These are phyloP conservation scores for Boletus pseudo-olivaceus DNA, from an alignment of 768 basidiomycete species.

Conservation along the genomic window DNA sequence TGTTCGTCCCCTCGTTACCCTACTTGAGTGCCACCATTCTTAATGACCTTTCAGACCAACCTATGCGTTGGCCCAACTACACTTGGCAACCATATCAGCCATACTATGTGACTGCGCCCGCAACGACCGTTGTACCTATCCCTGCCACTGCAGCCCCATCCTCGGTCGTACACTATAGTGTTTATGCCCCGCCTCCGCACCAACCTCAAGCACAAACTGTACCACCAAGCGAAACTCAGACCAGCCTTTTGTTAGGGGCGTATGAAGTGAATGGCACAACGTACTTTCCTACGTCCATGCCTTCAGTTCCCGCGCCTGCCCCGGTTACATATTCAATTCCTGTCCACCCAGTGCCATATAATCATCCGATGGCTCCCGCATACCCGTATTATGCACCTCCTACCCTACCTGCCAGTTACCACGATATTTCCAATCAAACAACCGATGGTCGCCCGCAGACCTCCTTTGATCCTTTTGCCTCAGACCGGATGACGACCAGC, in stretches of 20 bases:
- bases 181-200: neutral
- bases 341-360: constrained; percentile 4
- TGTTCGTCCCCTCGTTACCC: constrained; percentile 27
- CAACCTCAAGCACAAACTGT: neutral
- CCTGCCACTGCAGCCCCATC: neutral
- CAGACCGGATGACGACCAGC: constrained; percentile 8
- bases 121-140: constrained; percentile 6
- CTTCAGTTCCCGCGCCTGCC: neutral
- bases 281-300: constrained; percentile 19
- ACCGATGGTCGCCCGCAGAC: neutral
- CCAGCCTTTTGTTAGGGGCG: constrained; percentile 12
- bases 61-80: constrained; percentile 14
- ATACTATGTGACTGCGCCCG: constrained; percentile 29
- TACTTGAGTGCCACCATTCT: neutral
- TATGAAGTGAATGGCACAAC: constrained; percentile 30
- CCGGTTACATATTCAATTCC: constrained; percentile 6
- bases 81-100: constrained; percentile 20
- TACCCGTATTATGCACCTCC: constrained; percentile 13
- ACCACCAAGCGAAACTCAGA: neutral
- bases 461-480: constrained; percentile 23
- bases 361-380: neutral
- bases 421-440: constrained; percentile 1
- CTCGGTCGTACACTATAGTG: neutral
- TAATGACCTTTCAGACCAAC: constrained; percentile 7
- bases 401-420: neutral